Percentiles rank a stretch among this genome's conserved stretches.
Evolutionary conservation across 257 asterid genomes (phyloP).

Genomic region (Rauvolfia tetraphylla): DNA sequence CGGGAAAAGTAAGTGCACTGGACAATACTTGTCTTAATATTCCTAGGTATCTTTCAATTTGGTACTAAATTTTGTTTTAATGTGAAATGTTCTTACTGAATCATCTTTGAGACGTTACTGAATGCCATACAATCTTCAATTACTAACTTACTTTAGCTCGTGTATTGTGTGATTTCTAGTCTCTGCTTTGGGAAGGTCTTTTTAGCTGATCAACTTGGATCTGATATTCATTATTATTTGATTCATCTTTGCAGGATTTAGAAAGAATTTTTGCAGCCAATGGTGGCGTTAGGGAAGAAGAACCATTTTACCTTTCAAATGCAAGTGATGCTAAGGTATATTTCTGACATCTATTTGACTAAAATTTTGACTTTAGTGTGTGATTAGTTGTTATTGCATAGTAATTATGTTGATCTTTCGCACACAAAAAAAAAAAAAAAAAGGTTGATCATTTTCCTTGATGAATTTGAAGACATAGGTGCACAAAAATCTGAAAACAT

Average conservation of each 20-base stretch:
- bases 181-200: background rate
- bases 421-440: too few relatives aligned
- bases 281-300: constrained; percentile 69
- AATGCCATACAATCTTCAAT: background rate
- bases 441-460: background rate
- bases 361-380: background rate
- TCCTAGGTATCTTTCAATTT: background rate
- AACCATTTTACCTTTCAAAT: constrained; percentile 70
- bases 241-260: constrained; percentile 55
- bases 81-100: constrained; percentile 1
- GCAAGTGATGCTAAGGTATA: constrained; percentile 51
- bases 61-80: background rate
- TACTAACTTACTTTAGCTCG: background rate
- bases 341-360: background rate
- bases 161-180: background rate
- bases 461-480: background rate
- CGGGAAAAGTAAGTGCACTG: constrained; percentile 67
- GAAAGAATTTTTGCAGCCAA: constrained; percentile 68
- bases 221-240: background rate
- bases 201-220: background rate
- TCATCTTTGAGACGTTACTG: background rate
- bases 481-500: background rate
- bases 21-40: background rate
- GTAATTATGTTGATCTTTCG: background rate
- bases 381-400: background rate